phyloP scores from a whole-genome alignment of 331 rosid genomes.

The Cydonia oblonga region DNA sequence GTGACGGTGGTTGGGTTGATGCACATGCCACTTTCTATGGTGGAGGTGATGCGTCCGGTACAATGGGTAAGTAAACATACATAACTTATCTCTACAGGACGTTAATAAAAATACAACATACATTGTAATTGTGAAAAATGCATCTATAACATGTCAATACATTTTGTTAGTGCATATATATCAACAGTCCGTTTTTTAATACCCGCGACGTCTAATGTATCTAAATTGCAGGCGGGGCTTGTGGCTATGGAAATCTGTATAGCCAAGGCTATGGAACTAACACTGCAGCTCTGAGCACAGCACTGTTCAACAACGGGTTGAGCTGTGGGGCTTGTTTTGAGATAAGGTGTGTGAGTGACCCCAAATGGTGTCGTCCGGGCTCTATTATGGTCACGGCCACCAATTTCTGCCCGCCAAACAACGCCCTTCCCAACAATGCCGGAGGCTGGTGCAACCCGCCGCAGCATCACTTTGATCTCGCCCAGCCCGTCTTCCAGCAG shows the following conservation, averaged over 20 bases:
- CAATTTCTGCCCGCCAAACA: slow-evolving; percentile 66
- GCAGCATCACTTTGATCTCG: slow-evolving; percentile 61
- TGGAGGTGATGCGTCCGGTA: slow-evolving; percentile 76
- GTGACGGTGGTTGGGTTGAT: slow-evolving; percentile 32
- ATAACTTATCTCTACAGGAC: too few species aligned
- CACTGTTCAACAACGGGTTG: slow-evolving; percentile 50
- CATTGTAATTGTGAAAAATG: too few species aligned
- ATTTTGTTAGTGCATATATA: background rate
- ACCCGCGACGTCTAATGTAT: background rate
- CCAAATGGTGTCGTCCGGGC: slow-evolving; percentile 43
- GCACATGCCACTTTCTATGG: slow-evolving; percentile 86
- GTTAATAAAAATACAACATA: background rate
- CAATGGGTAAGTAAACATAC: slow-evolving; percentile 48
- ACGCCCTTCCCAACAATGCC: slow-evolving; percentile 48
- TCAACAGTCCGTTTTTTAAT: background rate
- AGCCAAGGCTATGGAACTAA: slow-evolving; percentile 61
- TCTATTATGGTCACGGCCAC: slow-evolving; percentile 62
- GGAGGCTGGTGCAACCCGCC: slow-evolving; percentile 89
- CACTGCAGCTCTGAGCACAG: slow-evolving; percentile 67
- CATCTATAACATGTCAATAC: background rate
- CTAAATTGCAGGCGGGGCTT: slow-evolving; percentile 51
- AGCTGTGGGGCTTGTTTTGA: slow-evolving; percentile 72
- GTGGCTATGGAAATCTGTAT: slow-evolving; percentile 64
- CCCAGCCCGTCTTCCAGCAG: slow-evolving; percentile 53
- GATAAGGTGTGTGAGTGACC: slow-evolving; percentile 44